Percentiles rank a stretch among this genome's conserved stretches.
Evolutionary conservation across 305 asterid species (phyloP).

Genomic region (Fraxinus velutina): DNA sequence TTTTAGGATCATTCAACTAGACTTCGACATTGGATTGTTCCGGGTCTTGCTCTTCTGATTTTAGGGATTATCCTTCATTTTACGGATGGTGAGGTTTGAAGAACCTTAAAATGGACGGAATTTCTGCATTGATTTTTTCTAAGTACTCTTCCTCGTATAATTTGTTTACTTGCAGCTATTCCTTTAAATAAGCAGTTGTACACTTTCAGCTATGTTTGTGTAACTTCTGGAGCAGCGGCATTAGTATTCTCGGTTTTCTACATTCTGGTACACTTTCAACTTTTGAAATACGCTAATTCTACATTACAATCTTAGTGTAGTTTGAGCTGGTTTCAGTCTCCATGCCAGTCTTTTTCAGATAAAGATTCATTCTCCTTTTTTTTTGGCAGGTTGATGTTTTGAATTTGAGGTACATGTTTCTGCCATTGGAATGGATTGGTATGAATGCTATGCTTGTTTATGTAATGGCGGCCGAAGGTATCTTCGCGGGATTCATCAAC

Average conservation of each 20-base stretch:
- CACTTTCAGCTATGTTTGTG: slow-evolving; percentile 70
- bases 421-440: slow-evolving; percentile 77
- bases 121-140: background rate
- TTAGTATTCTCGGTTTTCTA: slow-evolving; percentile 58
- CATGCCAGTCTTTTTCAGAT: slow-evolving; percentile 5
- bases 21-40: slow-evolving; percentile 54
- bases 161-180: slow-evolving; percentile 48
- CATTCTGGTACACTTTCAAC: slow-evolving; percentile 43
- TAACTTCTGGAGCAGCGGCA: slow-evolving; percentile 74
- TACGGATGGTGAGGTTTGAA: slow-evolving; percentile 43
- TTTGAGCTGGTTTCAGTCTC: background rate
- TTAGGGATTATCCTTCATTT: slow-evolving; percentile 62
- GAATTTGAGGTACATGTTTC: slow-evolving; percentile 41
- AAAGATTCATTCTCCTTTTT: slow-evolving; percentile 1
- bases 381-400: slow-evolving; percentile 52
- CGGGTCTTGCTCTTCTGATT: slow-evolving; percentile 52
- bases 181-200: slow-evolving; percentile 75
- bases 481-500: slow-evolving; percentile 72
- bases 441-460: slow-evolving; percentile 79
- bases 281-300: background rate
- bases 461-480: slow-evolving; percentile 70
- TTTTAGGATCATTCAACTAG: slow-evolving; percentile 59
- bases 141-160: background rate
- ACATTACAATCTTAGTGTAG: background rate
- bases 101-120: background rate